Percentiles rank a stretch among this genome's conserved stretches.
Evolutionary conservation across 129 eudicot species (phyloP).

Genomic region (Lactuca saligna): DNA sequence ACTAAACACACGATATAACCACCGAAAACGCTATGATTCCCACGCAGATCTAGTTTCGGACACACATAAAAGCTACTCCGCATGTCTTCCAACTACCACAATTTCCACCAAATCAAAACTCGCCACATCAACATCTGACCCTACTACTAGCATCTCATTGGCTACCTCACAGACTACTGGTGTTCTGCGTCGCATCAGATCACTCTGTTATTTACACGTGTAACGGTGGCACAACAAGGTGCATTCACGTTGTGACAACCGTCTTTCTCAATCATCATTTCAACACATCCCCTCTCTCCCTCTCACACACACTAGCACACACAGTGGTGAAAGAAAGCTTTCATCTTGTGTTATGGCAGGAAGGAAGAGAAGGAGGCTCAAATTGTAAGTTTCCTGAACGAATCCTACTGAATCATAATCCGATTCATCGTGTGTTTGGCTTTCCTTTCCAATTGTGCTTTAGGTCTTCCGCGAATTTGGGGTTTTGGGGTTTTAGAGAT

Average conservation of each 20-base stretch:
- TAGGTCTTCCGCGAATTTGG: slow-evolving; percentile 12
- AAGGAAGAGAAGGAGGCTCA: slow-evolving; percentile 45
- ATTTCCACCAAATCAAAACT: slow-evolving; percentile 7
- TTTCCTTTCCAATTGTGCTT: slow-evolving; percentile 4
- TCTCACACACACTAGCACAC: slow-evolving; percentile 23
- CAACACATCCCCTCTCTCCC: slow-evolving; percentile 23
- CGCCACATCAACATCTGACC: slow-evolving; percentile 18
- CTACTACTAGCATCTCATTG: slow-evolving; percentile 2
- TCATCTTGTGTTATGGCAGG: slow-evolving; percentile 45
- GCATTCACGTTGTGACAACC: slow-evolving; percentile 37
- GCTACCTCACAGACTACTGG: slow-evolving; percentile 17
- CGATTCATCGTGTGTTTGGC: not conserved
- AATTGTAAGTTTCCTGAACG: slow-evolving; percentile 35
- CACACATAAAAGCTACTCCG: slow-evolving; percentile 15
- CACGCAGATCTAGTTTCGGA: slow-evolving; percentile 29
- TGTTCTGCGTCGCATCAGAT: slow-evolving; percentile 31
- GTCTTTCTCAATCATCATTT: slow-evolving; percentile 36
- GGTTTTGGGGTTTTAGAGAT: slow-evolving; percentile 3
- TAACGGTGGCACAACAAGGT: slow-evolving; percentile 14
- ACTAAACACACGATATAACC: slow-evolving; percentile 17
- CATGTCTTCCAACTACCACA: slow-evolving; percentile 18
- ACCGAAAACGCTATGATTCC: slow-evolving; percentile 24
- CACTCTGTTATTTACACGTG: slow-evolving; percentile 33
- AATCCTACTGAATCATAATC: slow-evolving; percentile 7
- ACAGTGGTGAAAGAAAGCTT: slow-evolving; percentile 20